Evolutionary conservation across 495 filamentous ascomycete species (phyloP).

Genomic region (Terfezia claveryi): DNA sequence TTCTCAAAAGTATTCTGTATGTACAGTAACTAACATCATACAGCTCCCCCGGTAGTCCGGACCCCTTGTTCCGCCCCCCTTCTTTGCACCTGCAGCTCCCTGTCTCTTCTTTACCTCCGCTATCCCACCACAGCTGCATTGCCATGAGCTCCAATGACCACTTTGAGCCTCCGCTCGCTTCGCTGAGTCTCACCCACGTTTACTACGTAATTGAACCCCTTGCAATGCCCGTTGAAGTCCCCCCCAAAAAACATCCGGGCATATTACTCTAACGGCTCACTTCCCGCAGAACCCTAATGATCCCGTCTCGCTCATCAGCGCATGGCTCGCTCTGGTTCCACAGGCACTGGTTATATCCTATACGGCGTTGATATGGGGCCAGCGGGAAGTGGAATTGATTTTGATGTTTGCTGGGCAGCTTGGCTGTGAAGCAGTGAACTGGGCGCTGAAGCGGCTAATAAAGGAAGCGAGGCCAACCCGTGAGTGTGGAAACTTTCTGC

Average conservation of each 20-base stretch:
- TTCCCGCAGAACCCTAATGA: slow-evolving; percentile 59
- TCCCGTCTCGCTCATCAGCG: slow-evolving; percentile 61
- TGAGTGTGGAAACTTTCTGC: slow-evolving; percentile 20
- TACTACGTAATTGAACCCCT: slow-evolving; percentile 50
- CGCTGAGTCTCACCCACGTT: slow-evolving; percentile 82
- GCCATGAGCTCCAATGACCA: not conserved
- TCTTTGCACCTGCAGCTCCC: too few relatives aligned
- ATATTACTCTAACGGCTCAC: too few relatives aligned
- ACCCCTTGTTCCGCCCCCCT: too few relatives aligned
- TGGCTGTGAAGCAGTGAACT: slow-evolving; percentile 84
- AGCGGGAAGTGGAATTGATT: slow-evolving; percentile 71
- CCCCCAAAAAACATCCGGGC: not conserved
- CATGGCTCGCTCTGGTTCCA: slow-evolving; percentile 80
- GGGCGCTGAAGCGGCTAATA: slow-evolving; percentile 66
- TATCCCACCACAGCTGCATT: too few relatives aligned
- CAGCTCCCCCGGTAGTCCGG: too few relatives aligned
- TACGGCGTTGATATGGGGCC: slow-evolving; percentile 67
- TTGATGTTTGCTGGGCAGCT: slow-evolving; percentile 86
- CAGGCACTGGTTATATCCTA: slow-evolving; percentile 80
- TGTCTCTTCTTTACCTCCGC: too few relatives aligned
- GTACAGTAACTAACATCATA: too few relatives aligned
- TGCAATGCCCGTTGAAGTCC: not conserved
- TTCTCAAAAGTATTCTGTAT: too few relatives aligned
- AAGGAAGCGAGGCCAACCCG: slow-evolving; percentile 72
- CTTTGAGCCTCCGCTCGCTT: slow-evolving; percentile 48